Conservation (phyloP, 768 basidiomycete genomes). For the Lyophyllum decastes region DNA sequence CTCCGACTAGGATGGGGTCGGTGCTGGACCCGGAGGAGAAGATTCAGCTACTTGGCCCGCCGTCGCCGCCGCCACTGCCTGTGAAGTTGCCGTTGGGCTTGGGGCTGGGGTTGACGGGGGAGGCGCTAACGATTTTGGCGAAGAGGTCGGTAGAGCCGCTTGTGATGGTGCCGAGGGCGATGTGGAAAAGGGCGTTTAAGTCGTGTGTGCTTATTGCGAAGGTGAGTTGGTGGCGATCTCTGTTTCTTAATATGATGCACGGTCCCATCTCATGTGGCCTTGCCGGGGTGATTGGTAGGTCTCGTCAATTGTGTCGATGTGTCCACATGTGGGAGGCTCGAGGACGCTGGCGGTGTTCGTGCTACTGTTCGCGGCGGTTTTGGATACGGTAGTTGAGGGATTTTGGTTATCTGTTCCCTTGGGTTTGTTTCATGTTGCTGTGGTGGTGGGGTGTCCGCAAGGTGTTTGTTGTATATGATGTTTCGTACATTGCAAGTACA, state of each 20-base stretch:
- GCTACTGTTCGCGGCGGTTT: slow-evolving; percentile 24
- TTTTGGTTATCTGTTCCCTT: slow-evolving; percentile 22
- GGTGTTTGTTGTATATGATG: slow-evolving; percentile 11
- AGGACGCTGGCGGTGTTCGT: slow-evolving; percentile 10
- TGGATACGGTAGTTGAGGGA: slow-evolving; percentile 27
- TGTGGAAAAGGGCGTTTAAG: slow-evolving; percentile 23
- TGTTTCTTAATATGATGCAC: too few relatives aligned
- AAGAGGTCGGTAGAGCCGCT: neutral
- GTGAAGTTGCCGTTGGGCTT: too few relatives aligned
- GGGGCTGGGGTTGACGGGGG: neutral
- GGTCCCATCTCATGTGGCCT: too few relatives aligned
- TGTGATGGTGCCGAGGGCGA: neutral
- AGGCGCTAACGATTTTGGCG: neutral
- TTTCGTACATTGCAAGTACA: too few relatives aligned
- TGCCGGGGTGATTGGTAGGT: slow-evolving; percentile 10
- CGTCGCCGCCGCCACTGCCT: slow-evolving; percentile 14
- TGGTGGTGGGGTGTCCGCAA: slow-evolving; percentile 15
- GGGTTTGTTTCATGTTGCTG: slow-evolving; percentile 19
- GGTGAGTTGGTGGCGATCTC: too few relatives aligned
- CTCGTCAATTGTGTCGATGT: slow-evolving; percentile 20
- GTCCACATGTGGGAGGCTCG: slow-evolving; percentile 4
- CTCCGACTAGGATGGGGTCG: neutral
- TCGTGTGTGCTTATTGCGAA: slow-evolving; percentile 29
- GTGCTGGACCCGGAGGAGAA: slow-evolving; percentile 10
- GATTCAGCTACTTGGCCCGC: slow-evolving; percentile 15